Evolutionary conservation across 208 protist species (phyloP).

Genomic region (Trypanosoma theileri): DNA sequence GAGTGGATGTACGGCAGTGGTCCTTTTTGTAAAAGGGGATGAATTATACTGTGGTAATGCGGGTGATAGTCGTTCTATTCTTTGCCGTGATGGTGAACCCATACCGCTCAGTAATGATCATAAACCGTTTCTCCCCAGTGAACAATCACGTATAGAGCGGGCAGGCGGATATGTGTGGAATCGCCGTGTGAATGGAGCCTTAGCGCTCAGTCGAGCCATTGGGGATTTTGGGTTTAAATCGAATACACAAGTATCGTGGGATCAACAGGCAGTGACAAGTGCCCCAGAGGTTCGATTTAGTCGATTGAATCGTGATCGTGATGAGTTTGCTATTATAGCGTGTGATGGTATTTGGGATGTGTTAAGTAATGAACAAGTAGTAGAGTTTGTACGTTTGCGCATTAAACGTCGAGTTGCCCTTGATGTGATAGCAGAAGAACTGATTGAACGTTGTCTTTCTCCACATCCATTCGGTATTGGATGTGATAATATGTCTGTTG

Average conservation of each 20-base stretch:
- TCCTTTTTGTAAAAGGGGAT: slow-evolving; percentile 76
- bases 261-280: slow-evolving; percentile 91
- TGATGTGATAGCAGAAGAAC: slow-evolving; percentile 59
- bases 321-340: slow-evolving; percentile 89
- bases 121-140: slow-evolving; percentile 84
- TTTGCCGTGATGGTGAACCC: slow-evolving; percentile 84
- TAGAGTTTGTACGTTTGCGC: slow-evolving; percentile 73
- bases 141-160: slow-evolving; percentile 87
- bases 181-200: slow-evolving; percentile 92
- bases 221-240: slow-evolving; percentile 94
- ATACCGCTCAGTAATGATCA: slow-evolving; percentile 93
- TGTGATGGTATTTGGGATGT: slow-evolving; percentile 95
- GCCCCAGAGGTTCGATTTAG: slow-evolving; percentile 73
- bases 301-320: slow-evolving; percentile 69
- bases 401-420: slow-evolving; percentile 63
- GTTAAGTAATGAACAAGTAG: slow-evolving; percentile 85
- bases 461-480: slow-evolving; percentile 81
- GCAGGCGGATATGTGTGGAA: slow-evolving; percentile 92
- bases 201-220: slow-evolving; percentile 94
- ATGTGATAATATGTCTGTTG: slow-evolving; percentile 93
- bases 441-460: slow-evolving; percentile 82
- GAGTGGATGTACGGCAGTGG: slow-evolving; percentile 87
- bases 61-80: slow-evolving; percentile 90
- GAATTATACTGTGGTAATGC: slow-evolving; percentile 91
- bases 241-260: slow-evolving; percentile 78